Percentiles rank a stretch among this genome's conserved stretches.
Conservation (phyloP, 2,329 filamentous ascomycete species). For the Sarocladiaceae sp. region DNA sequence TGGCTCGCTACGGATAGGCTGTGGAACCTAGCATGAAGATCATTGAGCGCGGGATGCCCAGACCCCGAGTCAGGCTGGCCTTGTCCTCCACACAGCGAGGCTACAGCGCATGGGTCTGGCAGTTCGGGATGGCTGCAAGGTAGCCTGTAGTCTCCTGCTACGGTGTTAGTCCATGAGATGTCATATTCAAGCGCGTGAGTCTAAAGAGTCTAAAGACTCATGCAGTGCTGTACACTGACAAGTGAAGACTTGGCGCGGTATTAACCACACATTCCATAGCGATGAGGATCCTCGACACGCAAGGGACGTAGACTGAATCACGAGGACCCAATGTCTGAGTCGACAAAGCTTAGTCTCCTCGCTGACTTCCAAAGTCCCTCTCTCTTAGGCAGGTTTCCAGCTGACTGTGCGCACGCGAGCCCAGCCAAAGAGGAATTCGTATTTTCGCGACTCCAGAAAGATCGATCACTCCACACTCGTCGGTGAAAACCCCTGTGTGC, state of each 20-base stretch:
- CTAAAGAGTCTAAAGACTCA: background rate
- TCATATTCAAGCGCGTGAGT: background rate
- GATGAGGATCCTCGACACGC: background rate
- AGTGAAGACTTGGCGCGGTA: background rate
- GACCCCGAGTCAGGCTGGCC: background rate
- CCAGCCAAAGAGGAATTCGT: too few relatives aligned
- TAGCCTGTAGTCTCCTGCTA: background rate
- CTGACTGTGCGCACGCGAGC: background rate
- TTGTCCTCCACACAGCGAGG: background rate
- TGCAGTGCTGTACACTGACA: background rate
- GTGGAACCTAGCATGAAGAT: background rate
- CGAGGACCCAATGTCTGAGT: background rate
- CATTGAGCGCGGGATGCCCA: background rate
- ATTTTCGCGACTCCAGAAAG: background rate
- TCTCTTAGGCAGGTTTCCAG: background rate
- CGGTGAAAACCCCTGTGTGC: background rate
- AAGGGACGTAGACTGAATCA: slow-evolving; percentile 4
- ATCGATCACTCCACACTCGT: background rate
- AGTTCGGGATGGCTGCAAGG: background rate
- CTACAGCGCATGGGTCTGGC: background rate
- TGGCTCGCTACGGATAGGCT: background rate
- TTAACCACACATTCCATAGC: background rate
- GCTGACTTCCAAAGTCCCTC: background rate
- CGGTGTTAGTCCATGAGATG: background rate
- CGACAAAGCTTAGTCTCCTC: background rate